Evolutionary conservation across 1,284 basidiomycete species (phyloP).

Genomic region (Fistulina hepatica): DNA sequence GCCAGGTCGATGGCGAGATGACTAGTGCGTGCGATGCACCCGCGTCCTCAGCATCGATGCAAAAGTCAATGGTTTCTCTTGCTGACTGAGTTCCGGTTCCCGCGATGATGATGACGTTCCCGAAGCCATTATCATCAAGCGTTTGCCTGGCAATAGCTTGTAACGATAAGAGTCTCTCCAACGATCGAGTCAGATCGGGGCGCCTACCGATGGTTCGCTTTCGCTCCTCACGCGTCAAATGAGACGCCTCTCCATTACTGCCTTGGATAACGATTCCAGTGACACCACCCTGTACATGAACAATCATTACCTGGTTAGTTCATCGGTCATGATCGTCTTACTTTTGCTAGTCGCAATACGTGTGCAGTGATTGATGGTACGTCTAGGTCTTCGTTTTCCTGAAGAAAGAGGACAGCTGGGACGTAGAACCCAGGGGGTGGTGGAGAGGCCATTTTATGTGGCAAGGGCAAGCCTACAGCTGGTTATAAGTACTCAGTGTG

Average conservation of each 20-base stretch:
- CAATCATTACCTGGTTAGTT: constrained; percentile 1
- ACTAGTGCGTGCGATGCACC: constrained; percentile 74
- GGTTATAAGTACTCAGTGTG: too few relatives aligned
- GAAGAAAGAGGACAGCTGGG: constrained; percentile 64
- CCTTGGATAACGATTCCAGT: constrained; percentile 70
- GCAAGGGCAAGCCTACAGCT: too few relatives aligned
- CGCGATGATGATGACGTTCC: constrained; percentile 63
- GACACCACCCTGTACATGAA: constrained; percentile 42
- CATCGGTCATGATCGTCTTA: constrained; percentile 18
- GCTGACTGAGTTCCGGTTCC: constrained; percentile 81
- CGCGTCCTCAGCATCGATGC: constrained; percentile 65
- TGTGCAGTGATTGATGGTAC: constrained; percentile 48
- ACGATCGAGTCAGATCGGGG: too few relatives aligned
- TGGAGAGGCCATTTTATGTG: constrained; percentile 22
- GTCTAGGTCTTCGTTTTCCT: constrained; percentile 56
- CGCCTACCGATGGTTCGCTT: constrained; percentile 12
- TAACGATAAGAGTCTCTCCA: too few relatives aligned
- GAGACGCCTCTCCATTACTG: constrained; percentile 71
- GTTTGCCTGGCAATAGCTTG: constrained; percentile 57
- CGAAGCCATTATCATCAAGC: constrained; percentile 63
- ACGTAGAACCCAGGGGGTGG: constrained; percentile 63
- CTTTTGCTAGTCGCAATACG: constrained; percentile 56
- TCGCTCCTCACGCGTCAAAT: constrained; percentile 55
- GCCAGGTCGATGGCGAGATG: constrained; percentile 63
- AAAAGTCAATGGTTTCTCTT: constrained; percentile 72